Percentiles rank a stretch among this genome's conserved stretches.
Conservation (phyloP, 2,329 filamentous ascomycete species). For the Aureobasidium namibiae region DNA sequence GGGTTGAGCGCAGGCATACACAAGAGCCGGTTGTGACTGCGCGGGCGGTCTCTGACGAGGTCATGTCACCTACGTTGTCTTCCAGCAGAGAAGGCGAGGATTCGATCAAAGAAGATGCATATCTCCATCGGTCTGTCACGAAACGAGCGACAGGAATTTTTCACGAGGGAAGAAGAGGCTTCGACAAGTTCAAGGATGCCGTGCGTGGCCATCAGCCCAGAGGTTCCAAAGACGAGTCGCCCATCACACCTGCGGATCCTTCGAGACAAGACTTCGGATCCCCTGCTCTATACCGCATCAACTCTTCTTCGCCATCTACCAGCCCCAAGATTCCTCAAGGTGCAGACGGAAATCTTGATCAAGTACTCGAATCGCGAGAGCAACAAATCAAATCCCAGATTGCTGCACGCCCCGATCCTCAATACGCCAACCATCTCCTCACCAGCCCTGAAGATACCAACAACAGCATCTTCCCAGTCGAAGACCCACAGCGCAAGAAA, state of each 20-base stretch:
- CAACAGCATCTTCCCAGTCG: conserved; percentile 6
- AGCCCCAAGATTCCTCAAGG: not conserved
- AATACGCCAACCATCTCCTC: not conserved
- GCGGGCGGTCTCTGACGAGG: not conserved
- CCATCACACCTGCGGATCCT: not conserved
- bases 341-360: not conserved
- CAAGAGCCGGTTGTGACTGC: not conserved
- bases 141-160: conserved; percentile 73
- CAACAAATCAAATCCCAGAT: not conserved
- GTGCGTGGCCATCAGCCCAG: conserved; percentile 45
- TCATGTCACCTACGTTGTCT: not conserved
- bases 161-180: conserved; percentile 71
- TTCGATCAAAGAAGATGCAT: not conserved
- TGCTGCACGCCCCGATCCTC: not conserved
- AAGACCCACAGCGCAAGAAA: not conserved
- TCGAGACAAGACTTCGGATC: not conserved
- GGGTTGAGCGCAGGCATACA: conserved; percentile 41
- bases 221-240: conserved; percentile 25
- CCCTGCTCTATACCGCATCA: not conserved
- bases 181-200: conserved; percentile 78
- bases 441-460: not conserved
- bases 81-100: conserved; percentile 5
- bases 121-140: conserved; percentile 42
- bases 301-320: not conserved
- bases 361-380: not conserved